phyloP scores from a whole-genome alignment of 208 protist species.

The Chromosphaera perkinsii region DNA sequence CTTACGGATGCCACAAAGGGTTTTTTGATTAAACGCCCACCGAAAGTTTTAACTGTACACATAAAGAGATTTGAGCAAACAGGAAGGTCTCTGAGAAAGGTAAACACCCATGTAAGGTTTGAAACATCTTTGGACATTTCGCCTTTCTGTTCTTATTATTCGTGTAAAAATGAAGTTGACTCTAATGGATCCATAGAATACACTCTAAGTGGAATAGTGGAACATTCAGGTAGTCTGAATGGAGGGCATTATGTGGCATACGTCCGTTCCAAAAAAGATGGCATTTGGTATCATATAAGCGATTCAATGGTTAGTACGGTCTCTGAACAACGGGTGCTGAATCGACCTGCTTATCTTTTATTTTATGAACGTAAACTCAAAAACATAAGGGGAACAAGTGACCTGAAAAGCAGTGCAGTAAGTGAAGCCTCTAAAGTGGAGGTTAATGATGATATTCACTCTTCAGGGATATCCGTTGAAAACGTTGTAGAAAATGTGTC shows the following conservation, averaged over 20 bases:
- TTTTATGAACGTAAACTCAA: too few species aligned
- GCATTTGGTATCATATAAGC: neutral
- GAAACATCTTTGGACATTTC: neutral
- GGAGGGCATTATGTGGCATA: slow-evolving; percentile 11
- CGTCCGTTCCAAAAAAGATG: neutral
- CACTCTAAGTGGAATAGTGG: neutral
- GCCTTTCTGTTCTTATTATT: neutral
- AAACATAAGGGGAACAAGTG: too few species aligned
- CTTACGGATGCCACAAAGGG: slow-evolving; percentile 1
- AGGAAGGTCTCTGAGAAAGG: neutral
- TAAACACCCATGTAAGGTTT: neutral
- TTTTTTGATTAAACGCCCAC: neutral
- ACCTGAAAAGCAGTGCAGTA: too few species aligned
- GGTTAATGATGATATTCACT: too few species aligned
- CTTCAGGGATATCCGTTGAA: too few species aligned
- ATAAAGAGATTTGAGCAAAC: slow-evolving; percentile 9
- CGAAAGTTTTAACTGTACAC: neutral
- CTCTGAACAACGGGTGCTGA: neutral
- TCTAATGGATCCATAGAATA: neutral
- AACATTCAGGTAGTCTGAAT: neutral
- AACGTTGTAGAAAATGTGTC: too few species aligned
- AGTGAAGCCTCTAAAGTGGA: too few species aligned
- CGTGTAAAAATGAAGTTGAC: neutral
- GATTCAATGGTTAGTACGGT: neutral
- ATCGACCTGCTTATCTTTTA: neutral